Percentiles rank a stretch among this genome's conserved stretches.
Conservation (phyloP, 2,329 filamentous ascomycete genomes). For the Penicillium sp. region DNA sequence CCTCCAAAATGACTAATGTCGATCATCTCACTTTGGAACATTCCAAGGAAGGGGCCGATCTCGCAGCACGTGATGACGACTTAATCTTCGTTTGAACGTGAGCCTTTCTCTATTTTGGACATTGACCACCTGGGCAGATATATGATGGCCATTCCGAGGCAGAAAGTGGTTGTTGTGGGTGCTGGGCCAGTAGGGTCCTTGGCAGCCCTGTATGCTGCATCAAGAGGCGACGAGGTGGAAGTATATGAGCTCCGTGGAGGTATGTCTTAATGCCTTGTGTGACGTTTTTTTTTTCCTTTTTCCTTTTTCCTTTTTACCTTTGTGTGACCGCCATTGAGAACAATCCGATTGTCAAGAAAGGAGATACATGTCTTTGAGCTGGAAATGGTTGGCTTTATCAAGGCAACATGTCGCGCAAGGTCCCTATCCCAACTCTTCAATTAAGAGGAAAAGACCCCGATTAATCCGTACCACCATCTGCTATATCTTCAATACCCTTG, state of each 20-base stretch:
- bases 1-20: constrained; percentile 4
- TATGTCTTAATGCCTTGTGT: constrained; percentile 41
- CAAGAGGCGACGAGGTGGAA: constrained; percentile 79
- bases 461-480: background rate
- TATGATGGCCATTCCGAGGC: constrained; percentile 25
- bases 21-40: constrained; percentile 6
- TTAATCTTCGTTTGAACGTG: background rate
- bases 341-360: background rate
- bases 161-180: constrained; percentile 76
- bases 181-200: constrained; percentile 89
- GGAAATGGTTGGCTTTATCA: constrained; percentile 2
- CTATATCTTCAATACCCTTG: background rate
- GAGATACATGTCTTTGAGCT: background rate
- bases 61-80: constrained; percentile 14
- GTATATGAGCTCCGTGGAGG: constrained; percentile 88
- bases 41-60: constrained; percentile 5
- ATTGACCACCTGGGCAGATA: background rate
- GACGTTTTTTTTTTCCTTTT: background rate
- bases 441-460: background rate
- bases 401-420: constrained; percentile 6
- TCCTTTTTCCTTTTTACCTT: background rate
- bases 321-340: background rate
- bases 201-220: constrained; percentile 83
- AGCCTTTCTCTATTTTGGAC: background rate
- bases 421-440: constrained; percentile 2